Evolutionary conservation across 2,329 filamentous ascomycete genomes (phyloP), one percentile per base, ranked within the genome.

Genomic region (Botrytis medusae): DNA sequence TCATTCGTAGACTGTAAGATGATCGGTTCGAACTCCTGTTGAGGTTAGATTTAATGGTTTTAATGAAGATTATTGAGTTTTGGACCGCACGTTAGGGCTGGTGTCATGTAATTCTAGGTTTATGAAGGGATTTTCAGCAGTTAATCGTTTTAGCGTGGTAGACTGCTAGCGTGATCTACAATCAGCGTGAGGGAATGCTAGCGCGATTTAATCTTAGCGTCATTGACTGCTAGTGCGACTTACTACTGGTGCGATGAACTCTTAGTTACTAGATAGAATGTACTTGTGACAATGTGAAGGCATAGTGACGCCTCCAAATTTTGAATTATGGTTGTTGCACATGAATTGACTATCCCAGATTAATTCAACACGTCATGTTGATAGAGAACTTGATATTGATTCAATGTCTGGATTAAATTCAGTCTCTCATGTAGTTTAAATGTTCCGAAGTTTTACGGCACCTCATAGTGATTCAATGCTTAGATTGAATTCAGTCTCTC

Each of bases 301-400:
- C 25, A n/a, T 16, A 57, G 3, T 57, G 14, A 16, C 6, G 2
- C 14, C 14, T 18, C 18, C n/a, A 4, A 18, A 57, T 18, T 32
- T 32, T 9, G 6, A 8, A 0, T 4, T 29, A 8, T 57, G 25
- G 10, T 5, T n/a, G 37, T 62, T 34, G 37, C 25, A 7, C 5
- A 62, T n/a, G 14, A 18, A n/a, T n/a, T n/a, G 2, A 18, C 40
- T 9, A 5, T 46, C 2, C 10, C 0, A n/a, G 1, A 34, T 18
- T 1, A 25, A 37, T 37, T 12, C 1, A 14, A 22, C 2, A 12
- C 22, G n/a, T 64, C 18, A 22, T 1, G 10, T 32, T 12, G 2
- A 14, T 5, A 22, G 1, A 64, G 2, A 3, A 1, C 6, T 64
- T 25, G 0, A 46, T 0, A 22, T 12, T 1, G 12, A 1, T 46